Evolutionary conservation across 2,329 filamentous ascomycete genomes (phyloP).

Genomic region (Colletotrichum ledebouriae): DNA sequence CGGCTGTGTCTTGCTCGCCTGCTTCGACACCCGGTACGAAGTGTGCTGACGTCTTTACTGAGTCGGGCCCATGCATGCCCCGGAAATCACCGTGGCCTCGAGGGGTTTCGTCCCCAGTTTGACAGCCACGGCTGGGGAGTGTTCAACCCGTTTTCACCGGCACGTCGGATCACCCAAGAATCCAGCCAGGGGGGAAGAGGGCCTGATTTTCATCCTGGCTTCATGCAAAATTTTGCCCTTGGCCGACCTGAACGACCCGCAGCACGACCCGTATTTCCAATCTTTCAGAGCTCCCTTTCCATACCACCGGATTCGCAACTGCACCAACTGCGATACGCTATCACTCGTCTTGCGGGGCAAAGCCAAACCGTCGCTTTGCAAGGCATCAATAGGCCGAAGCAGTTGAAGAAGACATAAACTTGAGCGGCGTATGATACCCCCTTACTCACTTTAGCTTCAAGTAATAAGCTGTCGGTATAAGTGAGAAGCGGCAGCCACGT

Average conservation of each 20-base stretch:
- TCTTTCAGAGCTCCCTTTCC: constrained; percentile 14
- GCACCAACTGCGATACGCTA: not conserved
- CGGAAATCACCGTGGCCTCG: constrained; percentile 30
- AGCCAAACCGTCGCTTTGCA: too few relatives aligned
- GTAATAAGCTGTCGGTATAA: too few relatives aligned
- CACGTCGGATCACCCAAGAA: constrained; percentile 23
- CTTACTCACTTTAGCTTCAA: too few relatives aligned
- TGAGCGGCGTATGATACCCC: too few relatives aligned
- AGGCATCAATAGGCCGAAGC: too few relatives aligned
- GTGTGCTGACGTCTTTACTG: not conserved
- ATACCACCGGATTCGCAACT: not conserved
- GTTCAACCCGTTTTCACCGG: constrained; percentile 22
- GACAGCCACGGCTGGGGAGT: constrained; percentile 13
- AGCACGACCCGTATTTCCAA: constrained; percentile 13
- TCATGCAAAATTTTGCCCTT: constrained; percentile 26
- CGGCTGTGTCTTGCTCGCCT: too few relatives aligned
- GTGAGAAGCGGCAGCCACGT: too few relatives aligned
- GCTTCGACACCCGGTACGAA: not conserved
- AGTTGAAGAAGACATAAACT: too few relatives aligned
- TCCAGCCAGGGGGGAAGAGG: constrained; percentile 7
- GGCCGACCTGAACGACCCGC: constrained; percentile 37
- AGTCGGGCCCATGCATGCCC: constrained; percentile 8
- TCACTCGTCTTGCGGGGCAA: too few relatives aligned
- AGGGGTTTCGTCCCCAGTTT: constrained; percentile 17
- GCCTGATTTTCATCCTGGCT: constrained; percentile 9